A percentile compares a stretch with the other conserved stretches of the same genome.
These are phyloP conservation scores for Daedaleopsis nitida DNA, from an alignment of 768 basidiomycete genomes.

Conservation along the genomic window DNA sequence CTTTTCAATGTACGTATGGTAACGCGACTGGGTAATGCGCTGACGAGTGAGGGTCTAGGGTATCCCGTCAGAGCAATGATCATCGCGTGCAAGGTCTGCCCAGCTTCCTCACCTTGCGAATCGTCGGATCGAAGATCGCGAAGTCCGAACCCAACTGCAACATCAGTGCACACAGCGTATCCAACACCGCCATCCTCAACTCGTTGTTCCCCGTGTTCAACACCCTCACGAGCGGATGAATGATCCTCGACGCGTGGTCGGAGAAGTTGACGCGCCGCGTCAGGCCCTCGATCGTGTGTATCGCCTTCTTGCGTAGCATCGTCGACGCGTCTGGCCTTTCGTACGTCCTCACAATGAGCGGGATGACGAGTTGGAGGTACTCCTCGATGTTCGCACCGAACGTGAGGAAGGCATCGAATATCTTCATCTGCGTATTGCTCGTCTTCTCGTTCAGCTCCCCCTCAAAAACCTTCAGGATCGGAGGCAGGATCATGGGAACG, in stretches of 20 bases:
- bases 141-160: constrained; percentile 95
- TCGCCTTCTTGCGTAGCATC: constrained; percentile 81
- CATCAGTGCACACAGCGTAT: constrained; percentile 89
- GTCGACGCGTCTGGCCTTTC: constrained; percentile 78
- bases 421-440: constrained; percentile 78
- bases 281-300: constrained; percentile 88
- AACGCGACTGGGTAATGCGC: constrained; percentile 76
- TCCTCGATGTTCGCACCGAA: constrained; percentile 98
- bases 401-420: constrained; percentile 92
- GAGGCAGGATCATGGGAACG: constrained; percentile 85
- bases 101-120: constrained; percentile 74
- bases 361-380: constrained; percentile 95
- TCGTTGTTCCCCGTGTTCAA: constrained; percentile 76
- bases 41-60: constrained; percentile 72
- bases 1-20: constrained; percentile 87
- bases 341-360: constrained; percentile 89
- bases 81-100: background rate
- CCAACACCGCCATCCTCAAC: constrained; percentile 84
- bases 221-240: constrained; percentile 92
- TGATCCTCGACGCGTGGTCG: constrained; percentile 95
- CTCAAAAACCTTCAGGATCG: constrained; percentile 89
- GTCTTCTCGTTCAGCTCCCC: constrained; percentile 83
- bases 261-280: constrained; percentile 95
- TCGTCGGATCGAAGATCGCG: constrained; percentile 96
- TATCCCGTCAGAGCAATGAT: constrained; percentile 4